phyloP scores from a whole-genome alignment of 768 basidiomycete species.

The Podaxis rugospora region DNA sequence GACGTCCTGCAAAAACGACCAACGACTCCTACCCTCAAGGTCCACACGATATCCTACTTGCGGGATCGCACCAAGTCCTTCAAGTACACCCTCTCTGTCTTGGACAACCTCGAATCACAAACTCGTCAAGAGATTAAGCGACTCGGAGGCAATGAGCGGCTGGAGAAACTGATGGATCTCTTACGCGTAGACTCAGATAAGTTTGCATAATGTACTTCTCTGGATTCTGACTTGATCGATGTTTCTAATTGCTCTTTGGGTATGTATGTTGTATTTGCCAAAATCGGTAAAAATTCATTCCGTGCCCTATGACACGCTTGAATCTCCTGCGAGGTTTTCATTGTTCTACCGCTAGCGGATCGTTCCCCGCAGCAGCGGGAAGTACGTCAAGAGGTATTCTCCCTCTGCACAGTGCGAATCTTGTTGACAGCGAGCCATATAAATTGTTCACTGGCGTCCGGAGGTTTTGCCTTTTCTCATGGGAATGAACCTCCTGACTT shows the following conservation, averaged over 20 bases:
- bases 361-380: neutral
- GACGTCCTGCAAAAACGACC: conserved; percentile 91
- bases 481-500: neutral
- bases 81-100: conserved; percentile 74
- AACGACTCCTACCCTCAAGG: conserved; percentile 73
- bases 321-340: too few relatives aligned
- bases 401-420: neutral
- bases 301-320: too few relatives aligned
- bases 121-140: conserved; percentile 61
- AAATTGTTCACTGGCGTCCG: neutral
- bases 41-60: conserved; percentile 77
- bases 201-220: neutral
- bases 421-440: neutral
- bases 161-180: conserved; percentile 55
- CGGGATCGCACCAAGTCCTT: conserved; percentile 76
- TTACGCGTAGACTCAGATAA: conserved; percentile 35
- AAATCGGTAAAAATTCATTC: too few relatives aligned
- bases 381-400: neutral
- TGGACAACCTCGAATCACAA: conserved; percentile 63
- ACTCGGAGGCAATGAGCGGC: conserved; percentile 70
- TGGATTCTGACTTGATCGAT: neutral
- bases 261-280: too few relatives aligned
- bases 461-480: neutral
- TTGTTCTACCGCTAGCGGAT: neutral
- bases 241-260: neutral